Percentiles rank a stretch among this genome's conserved stretches.
Evolutionary conservation across 345 rosid genomes (phyloP).

Genomic region (Melastoma malabathricum): DNA sequence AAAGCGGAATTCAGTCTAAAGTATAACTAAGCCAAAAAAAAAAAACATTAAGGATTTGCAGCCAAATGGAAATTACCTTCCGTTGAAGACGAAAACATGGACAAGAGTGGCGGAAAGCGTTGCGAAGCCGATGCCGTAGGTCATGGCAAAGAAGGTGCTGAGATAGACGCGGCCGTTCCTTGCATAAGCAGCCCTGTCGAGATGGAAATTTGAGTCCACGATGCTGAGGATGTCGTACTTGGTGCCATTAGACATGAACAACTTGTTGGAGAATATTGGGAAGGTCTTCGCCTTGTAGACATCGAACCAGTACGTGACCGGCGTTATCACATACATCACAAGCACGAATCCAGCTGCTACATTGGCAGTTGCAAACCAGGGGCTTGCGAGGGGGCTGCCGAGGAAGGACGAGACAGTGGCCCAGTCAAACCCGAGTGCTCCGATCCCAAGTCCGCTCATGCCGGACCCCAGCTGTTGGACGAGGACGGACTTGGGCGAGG

Average conservation of each 20-base stretch:
- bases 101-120: conserved; percentile 50
- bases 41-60: background rate
- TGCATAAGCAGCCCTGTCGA: conserved; percentile 35
- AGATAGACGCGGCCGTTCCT: conserved; percentile 38
- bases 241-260: conserved; percentile 42
- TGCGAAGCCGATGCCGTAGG: conserved; percentile 77
- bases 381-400: conserved; percentile 77
- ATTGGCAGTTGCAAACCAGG: conserved; percentile 67
- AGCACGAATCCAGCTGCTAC: conserved; percentile 41
- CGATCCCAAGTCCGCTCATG: conserved; percentile 54
- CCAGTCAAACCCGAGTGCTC: conserved; percentile 71
- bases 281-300: conserved; percentile 57
- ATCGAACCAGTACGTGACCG: conserved; percentile 49
- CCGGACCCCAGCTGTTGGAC: conserved; percentile 77
- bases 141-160: conserved; percentile 63
- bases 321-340: conserved; percentile 49
- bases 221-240: conserved; percentile 40
- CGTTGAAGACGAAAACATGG: conserved; percentile 56
- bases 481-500: conserved; percentile 44
- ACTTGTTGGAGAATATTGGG: conserved; percentile 40
- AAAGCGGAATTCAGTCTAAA: background rate
- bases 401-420: conserved; percentile 53
- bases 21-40: background rate
- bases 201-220: conserved; percentile 39
- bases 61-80: conserved; percentile 24